Percentiles rank a stretch among this genome's conserved stretches.
phyloP scores from a whole-genome alignment of 2,329 filamentous ascomycete species.

The Xenosphaeropsis pyriputrescens region DNA sequence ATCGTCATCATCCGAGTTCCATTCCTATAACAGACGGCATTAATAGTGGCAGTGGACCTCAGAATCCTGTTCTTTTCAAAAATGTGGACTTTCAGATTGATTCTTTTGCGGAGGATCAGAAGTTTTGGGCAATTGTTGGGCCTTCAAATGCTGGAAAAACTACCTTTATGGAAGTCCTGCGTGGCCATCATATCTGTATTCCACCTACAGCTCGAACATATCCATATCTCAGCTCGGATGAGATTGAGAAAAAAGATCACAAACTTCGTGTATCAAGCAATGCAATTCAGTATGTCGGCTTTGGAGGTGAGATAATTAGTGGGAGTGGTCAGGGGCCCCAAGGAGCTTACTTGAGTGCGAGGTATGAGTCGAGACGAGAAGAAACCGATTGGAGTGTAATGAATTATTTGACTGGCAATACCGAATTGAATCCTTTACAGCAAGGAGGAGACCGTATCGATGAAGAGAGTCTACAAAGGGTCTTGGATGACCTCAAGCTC shows the following conservation, averaged over 20 bases:
- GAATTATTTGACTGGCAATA: constrained; percentile 72
- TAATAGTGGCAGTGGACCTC: constrained; percentile 13
- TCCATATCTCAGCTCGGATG: constrained; percentile 52
- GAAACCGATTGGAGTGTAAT: constrained; percentile 74
- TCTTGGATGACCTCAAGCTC: constrained; percentile 58
- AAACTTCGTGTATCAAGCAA: constrained; percentile 40
- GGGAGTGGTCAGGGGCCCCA: constrained; percentile 39
- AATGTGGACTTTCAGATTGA: constrained; percentile 57
- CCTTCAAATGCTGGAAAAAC: constrained; percentile 69
- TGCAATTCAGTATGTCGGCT: constrained; percentile 83
- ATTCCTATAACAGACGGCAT: constrained; percentile 11
- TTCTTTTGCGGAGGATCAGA: constrained; percentile 29
- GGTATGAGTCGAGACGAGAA: constrained; percentile 81
- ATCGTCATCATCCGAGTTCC: constrained; percentile 54
- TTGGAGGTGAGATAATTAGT: constrained; percentile 55
- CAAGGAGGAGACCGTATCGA: constrained; percentile 34
- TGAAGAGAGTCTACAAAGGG: constrained; percentile 35
- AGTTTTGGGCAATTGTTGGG: constrained; percentile 76
- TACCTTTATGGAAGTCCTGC: constrained; percentile 64
- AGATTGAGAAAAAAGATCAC: constrained; percentile 25
- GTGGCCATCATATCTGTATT: constrained; percentile 59
- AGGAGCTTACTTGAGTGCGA: constrained; percentile 74
- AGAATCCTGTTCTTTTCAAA: constrained; percentile 62
- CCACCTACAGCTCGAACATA: constrained; percentile 34
- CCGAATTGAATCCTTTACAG: constrained; percentile 62